Evolutionary conservation across 306 rosid species (phyloP).

Genomic region (Pterocarpus macrocarpus): DNA sequence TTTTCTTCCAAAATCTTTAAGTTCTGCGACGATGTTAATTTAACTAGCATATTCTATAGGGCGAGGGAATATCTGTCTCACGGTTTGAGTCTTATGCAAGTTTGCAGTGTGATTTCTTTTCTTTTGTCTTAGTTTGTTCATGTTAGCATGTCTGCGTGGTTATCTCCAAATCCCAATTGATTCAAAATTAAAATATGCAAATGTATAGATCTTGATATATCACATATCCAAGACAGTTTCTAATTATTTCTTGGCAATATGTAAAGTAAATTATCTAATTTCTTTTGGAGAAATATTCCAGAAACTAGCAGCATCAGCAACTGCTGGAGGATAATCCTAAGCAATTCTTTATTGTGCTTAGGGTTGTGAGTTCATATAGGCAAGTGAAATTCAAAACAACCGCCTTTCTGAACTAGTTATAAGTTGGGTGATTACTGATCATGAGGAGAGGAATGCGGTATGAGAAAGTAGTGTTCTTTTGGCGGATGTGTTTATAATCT

Average conservation of each 20-base stretch:
- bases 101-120: background rate
- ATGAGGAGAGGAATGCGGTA: too few relatives aligned
- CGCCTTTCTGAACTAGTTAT: background rate
- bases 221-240: background rate
- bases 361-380: slow-evolving; percentile 2
- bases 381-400: background rate
- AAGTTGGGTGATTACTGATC: background rate
- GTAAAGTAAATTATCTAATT: background rate
- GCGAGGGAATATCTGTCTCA: background rate
- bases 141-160: background rate
- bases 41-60: background rate
- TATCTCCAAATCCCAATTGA: background rate
- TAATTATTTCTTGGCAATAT: background rate
- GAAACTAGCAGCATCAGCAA: background rate
- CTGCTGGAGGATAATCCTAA: background rate
- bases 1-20: background rate
- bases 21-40: background rate
- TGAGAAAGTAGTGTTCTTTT: too few relatives aligned
- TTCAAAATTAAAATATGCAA: background rate
- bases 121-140: background rate
- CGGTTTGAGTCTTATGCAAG: background rate
- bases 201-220: background rate
- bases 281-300: background rate
- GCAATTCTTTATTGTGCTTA: background rate
- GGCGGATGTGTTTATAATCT: background rate